A percentile compares a stretch with the other conserved stretches of the same genome.
These are phyloP conservation scores for Kwoniella bestiolae DNA, from an alignment of 768 basidiomycete species.

Conservation along the genomic window DNA sequence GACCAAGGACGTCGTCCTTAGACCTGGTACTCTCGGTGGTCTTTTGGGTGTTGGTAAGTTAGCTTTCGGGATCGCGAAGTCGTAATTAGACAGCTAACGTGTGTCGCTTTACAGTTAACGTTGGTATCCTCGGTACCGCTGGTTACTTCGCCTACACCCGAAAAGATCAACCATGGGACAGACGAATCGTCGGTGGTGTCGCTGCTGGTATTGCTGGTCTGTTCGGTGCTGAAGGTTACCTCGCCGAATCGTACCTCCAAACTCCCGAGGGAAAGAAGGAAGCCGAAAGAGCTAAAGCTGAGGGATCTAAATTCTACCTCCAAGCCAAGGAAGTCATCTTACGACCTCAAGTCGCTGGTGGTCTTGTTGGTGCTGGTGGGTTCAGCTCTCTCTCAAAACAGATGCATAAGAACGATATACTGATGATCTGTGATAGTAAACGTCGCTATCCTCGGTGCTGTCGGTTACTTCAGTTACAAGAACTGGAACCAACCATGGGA, in stretches of 20 bases:
- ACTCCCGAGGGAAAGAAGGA: conserved; percentile 67
- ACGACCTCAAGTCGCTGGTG: conserved; percentile 70
- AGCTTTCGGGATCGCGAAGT: background rate
- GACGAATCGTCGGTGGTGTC: conserved; percentile 51
- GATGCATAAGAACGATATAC: background rate
- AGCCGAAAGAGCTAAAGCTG: conserved; percentile 65
- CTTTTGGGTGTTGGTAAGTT: conserved; percentile 69
- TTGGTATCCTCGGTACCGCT: conserved; percentile 69
- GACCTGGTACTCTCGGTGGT: conserved; percentile 73
- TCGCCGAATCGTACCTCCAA: conserved; percentile 68
- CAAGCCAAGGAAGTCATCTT: conserved; percentile 65
- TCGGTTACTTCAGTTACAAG: conserved; percentile 69
- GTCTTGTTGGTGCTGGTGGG: conserved; percentile 68
- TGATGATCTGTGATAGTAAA: conserved; percentile 62
- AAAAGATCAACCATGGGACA: conserved; percentile 62
- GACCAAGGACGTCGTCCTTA: conserved; percentile 64
- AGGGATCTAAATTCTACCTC: conserved; percentile 62
- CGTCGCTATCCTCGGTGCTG: conserved; percentile 62
- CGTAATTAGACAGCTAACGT: background rate
- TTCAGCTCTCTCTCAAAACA: background rate
- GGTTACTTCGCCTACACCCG: conserved; percentile 70
- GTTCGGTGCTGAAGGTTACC: conserved; percentile 61
- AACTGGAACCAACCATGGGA: conserved; percentile 77
- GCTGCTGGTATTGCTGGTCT: conserved; percentile 53
- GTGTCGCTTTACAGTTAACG: conserved; percentile 63